Base-by-base conservation (phyloP, 495 filamentous ascomycete genomes). In the Penicillium herquei region DNA sequence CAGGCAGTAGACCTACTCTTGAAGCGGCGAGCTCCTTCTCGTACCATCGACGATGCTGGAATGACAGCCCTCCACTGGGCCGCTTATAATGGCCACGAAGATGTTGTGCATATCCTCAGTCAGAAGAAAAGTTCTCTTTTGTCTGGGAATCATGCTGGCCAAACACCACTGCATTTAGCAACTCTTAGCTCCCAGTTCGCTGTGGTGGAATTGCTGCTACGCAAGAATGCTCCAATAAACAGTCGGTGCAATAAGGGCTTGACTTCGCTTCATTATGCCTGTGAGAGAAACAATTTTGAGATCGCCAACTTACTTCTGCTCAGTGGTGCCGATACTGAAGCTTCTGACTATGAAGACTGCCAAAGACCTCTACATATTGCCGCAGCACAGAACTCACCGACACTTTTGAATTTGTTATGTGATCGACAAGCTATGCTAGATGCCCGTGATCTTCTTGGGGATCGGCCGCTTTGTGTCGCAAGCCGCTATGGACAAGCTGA, bases 41-140 rank as follows among this genome's bases (percentile, higher is more conserved):
- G 65, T 48, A 57, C 54, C 32, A 51, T 57, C 7, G 72, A 69
- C 47, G 72, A 79, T 44, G 66, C 59, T 14, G 69, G 67, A 1
- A 78, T 75, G 74, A 76, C 74, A 6, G 72, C 75, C 0, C 52
- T 81, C 12, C 77, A 79, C 40, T 77, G 72, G 75, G 77, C 74
- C 40, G 63, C 70, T 0, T 70, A 63, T 47, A 78, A 77, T 47
- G 73, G 75, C 0, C 77, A 79, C 50, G 62, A 68, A 16, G 67
- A 78, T 30, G 60, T 74, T 12, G 71, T 77, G 3, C 57, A 71
- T 11, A 43, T 73, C 3, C 65, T 78, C 12, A 60, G 68, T 39
- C 59, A 65, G 30, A 70, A 64, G 41, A 70, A 65, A 56, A 59
- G 54, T 26, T 49, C 58, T 6, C 55, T 78, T 3, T 59, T 62